phyloP scores from a whole-genome alignment of 345 rosid genomes.

The Reutealis trisperma region DNA sequence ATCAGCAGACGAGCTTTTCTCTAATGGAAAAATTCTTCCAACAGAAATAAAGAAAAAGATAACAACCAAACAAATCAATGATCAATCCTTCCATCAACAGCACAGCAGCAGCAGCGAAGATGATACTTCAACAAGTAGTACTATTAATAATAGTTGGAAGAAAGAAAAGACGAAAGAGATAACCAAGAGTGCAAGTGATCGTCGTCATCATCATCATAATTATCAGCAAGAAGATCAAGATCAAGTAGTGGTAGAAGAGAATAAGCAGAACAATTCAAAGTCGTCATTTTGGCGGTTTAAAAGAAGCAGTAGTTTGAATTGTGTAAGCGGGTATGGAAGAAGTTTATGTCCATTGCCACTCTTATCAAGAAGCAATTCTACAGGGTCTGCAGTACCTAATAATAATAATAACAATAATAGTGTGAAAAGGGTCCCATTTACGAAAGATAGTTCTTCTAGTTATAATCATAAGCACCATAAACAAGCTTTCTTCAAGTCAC shows the following conservation, averaged over 20 bases:
- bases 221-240: no score
- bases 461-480: constrained; percentile 48
- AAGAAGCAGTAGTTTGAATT: constrained; percentile 72
- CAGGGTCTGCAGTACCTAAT: constrained; percentile 50
- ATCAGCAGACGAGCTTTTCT: constrained; percentile 35
- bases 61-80: constrained; percentile 24
- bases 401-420: background rate
- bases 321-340: constrained; percentile 69
- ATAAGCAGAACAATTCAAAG: constrained; percentile 49
- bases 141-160: background rate
- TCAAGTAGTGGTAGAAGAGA: constrained; percentile 25
- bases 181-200: constrained; percentile 21
- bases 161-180: constrained; percentile 28
- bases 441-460: constrained; percentile 28
- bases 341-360: constrained; percentile 77
- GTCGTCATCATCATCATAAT: no score
- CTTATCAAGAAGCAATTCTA: constrained; percentile 68
- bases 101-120: background rate
- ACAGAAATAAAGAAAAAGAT: constrained; percentile 28
- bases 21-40: constrained; percentile 32
- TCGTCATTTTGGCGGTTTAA: constrained; percentile 87
- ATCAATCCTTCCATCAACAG: background rate
- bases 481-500: constrained; percentile 30
- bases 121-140: background rate
- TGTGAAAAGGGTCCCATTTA: constrained; percentile 36